These are phyloP conservation scores for Pyrenopolyporus hunteri DNA, from an alignment of 495 filamentous ascomycete species.

Conservation along the genomic window DNA sequence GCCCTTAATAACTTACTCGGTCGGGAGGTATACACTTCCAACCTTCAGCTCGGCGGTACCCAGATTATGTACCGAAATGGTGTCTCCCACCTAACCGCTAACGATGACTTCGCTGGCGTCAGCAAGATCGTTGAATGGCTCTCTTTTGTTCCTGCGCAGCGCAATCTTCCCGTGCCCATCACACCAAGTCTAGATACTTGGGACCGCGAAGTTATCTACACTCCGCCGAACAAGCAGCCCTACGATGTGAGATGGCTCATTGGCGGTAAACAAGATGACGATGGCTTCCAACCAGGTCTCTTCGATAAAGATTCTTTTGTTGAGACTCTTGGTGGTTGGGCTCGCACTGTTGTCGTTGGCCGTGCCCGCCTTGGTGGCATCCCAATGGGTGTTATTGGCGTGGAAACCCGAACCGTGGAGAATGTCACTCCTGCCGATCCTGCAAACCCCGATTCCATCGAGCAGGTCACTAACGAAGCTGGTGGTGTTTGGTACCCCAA, in stretches of 20 bases:
- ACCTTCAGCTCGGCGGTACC: constrained; percentile 97
- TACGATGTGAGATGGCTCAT: constrained; percentile 96
- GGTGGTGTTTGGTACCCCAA: constrained; percentile 99
- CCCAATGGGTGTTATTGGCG: constrained; percentile 96
- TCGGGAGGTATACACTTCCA: constrained; percentile 97
- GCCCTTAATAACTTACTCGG: constrained; percentile 98
- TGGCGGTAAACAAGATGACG: constrained; percentile 84
- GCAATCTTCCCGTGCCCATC: constrained; percentile 86
- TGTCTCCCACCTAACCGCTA: constrained; percentile 98
- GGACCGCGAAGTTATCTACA: constrained; percentile 90
- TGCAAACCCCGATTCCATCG: constrained; percentile 96
- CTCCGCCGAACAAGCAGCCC: constrained; percentile 82
- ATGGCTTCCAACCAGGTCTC: constrained; percentile 83
- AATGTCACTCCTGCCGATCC: constrained; percentile 98
- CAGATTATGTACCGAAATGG: constrained; percentile 99
- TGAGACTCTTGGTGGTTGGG: constrained; percentile 96
- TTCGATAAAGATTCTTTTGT: constrained; percentile 98
- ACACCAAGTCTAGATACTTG: constrained; percentile 82
- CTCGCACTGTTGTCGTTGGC: constrained; percentile 93
- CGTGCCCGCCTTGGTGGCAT: constrained; percentile 97
- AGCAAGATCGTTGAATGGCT: constrained; percentile 98
- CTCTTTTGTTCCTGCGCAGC: constrained; percentile 94
- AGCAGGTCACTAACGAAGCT: constrained; percentile 90
- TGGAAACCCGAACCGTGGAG: constrained; percentile 94
- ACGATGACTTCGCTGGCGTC: constrained; percentile 96